A percentile compares a stretch with the other conserved stretches of the same genome.
Evolutionary conservation across 345 rosid genomes (phyloP).

Genomic region (Stellera chamaejasme): DNA sequence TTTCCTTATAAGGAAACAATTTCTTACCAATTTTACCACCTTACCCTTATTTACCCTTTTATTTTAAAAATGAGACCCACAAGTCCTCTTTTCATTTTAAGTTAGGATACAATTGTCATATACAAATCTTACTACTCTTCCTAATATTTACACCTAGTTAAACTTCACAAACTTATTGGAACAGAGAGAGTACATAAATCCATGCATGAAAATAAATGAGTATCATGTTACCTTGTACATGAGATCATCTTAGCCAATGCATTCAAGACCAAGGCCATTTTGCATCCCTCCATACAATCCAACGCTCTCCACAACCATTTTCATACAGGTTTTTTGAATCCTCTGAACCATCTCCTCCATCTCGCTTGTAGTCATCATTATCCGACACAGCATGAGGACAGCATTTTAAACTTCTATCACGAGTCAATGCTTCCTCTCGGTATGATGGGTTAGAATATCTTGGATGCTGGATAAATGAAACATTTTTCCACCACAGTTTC

Average conservation of each 20-base stretch:
- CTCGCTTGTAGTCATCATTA: conserved; percentile 8
- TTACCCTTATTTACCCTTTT: no score
- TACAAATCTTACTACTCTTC: no score
- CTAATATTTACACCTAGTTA: no score
- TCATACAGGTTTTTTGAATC: conserved; percentile 3
- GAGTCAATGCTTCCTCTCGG: conserved; percentile 47
- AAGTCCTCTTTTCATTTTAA: no score
- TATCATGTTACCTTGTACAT: no score
- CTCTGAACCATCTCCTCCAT: conserved; percentile 14
- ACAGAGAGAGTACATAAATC: no score
- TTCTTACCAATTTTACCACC: no score
- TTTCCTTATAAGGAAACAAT: no score
- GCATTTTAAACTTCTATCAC: conserved; percentile 47
- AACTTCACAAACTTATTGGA: no score
- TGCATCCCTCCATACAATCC: conserved; percentile 83
- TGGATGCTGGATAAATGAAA: conserved; percentile 69
- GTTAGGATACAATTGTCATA: no score
- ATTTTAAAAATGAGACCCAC: no score
- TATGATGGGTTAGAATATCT: conserved; percentile 52
- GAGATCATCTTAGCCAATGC: neutral
- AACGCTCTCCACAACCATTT: conserved; percentile 22
- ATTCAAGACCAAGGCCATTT: conserved; percentile 87
- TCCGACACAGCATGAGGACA: conserved; percentile 18
- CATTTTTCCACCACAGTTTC: conserved; percentile 83
- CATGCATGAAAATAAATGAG: no score